These are phyloP conservation scores for Microascus cirrosus DNA, from an alignment of 2,329 filamentous ascomycete genomes.

Conservation along the genomic window DNA sequence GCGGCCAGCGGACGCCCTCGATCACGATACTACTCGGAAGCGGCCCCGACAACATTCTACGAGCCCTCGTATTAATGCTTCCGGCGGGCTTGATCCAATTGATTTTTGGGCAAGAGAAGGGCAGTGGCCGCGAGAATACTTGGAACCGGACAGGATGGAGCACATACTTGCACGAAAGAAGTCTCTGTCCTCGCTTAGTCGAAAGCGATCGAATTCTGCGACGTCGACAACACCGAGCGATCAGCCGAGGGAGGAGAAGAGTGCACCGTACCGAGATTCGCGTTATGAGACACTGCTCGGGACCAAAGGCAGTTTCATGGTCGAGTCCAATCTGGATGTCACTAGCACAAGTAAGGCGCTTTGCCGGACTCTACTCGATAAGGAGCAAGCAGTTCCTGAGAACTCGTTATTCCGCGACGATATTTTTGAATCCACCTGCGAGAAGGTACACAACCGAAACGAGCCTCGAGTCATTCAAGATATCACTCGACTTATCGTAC, in stretches of 20 bases:
- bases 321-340: conserved; percentile 17
- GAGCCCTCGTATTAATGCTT: not conserved
- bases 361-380: conserved; percentile 18
- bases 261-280: conserved; percentile 20
- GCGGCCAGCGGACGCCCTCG: conserved; percentile 1
- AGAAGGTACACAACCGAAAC: conserved; percentile 19
- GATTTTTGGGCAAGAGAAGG: conserved; percentile 7
- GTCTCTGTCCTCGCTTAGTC: conserved; percentile 2
- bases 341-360: conserved; percentile 16
- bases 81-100: conserved; percentile 4
- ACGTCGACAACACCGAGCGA: conserved; percentile 23
- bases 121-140: conserved; percentile 5
- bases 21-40: conserved; percentile 4
- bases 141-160: conserved; percentile 4
- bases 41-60: conserved; percentile 1
- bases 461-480: conserved; percentile 23
- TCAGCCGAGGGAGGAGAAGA: conserved; percentile 24
- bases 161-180: conserved; percentile 6
- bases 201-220: conserved; percentile 12
- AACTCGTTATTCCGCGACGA: conserved; percentile 24
- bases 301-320: conserved; percentile 28
- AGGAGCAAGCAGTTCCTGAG: conserved; percentile 16
- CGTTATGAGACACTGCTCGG: conserved; percentile 23
- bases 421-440: conserved; percentile 22
- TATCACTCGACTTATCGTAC: conserved; percentile 23